Base-by-base conservation (phyloP, 768 basidiomycete genomes). In the Rhodocollybia butyracea region DNA sequence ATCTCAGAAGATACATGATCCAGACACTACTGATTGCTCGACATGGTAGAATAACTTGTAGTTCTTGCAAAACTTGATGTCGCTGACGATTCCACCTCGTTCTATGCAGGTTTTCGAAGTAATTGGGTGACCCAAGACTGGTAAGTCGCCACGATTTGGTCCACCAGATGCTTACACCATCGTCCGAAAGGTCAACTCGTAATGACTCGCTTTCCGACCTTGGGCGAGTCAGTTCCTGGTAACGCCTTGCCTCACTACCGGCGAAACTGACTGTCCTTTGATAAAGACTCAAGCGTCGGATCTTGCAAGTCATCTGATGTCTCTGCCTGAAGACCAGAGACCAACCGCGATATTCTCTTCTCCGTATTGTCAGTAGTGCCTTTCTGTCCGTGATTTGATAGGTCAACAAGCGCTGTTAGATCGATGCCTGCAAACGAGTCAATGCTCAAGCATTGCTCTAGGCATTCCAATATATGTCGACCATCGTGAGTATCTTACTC, bases 311-410 rank as follows among this genome's bases (percentile, higher is more conserved):
- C 81, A 88, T 66, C 83, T 92, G 60, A 57, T 73, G 21, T 79
- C 81, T 7, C 72, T 92, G 15, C 87, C 89, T 15, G 76, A 80
- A 52, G 76, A 84, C 6, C 77, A 86, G 41, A 76, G 80, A 12
- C 91, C 91, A 1, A 91, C 86, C 2, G 85, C 81, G 5, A 88
- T 93, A 55, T 87, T 91, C 68, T 91, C 89, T 12, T 93, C 91
- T 7, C 91, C 91, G 6, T 92, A 88, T 63, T 92, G 91, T 91
- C 72, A 64, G 69, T 65, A n/a, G 24, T 17, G n/a, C n/a, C n/a
- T n/a, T 32, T 11, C 5, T 5, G 26, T 21, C 32, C 30, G 5
- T n/a, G 48, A 43, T 7, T 36, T 41, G 38, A n/a, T 17, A 47
- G 32, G 31, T n/a, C n/a, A n/a, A n/a, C n/a, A 41, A 46, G 40